These are phyloP conservation scores for Russula virescens DNA, from an alignment of 768 basidiomycete species.

Conservation along the genomic window DNA sequence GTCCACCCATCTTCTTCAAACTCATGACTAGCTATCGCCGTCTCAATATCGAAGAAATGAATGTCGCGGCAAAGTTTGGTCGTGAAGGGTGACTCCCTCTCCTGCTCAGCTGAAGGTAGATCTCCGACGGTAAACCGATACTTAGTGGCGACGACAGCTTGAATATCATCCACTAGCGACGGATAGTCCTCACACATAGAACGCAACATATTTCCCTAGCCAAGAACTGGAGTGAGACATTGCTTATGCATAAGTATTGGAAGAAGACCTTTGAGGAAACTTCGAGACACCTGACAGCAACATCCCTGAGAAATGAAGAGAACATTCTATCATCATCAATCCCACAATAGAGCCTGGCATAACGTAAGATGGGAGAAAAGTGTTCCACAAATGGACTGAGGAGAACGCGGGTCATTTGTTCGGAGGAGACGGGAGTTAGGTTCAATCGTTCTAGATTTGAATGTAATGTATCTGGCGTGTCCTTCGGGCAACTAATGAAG, in stretches of 20 bases:
- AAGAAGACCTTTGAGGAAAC: slow-evolving; percentile 44
- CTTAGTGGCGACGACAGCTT: slow-evolving; percentile 41
- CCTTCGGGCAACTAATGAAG: slow-evolving; percentile 38
- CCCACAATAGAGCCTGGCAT: slow-evolving; percentile 39
- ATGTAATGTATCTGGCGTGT: slow-evolving; percentile 27
- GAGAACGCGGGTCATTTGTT: slow-evolving; percentile 58
- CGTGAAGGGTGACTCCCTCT: slow-evolving; percentile 39
- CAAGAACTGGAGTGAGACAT: slow-evolving; percentile 20
- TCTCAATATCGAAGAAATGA: slow-evolving; percentile 2
- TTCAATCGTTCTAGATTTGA: slow-evolving; percentile 50
- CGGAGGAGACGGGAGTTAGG: slow-evolving; percentile 49
- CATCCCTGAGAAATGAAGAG: slow-evolving; percentile 48
- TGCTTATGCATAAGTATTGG: background rate
- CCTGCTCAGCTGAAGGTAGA: slow-evolving; percentile 50
- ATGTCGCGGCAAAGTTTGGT: slow-evolving; percentile 51
- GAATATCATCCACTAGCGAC: slow-evolving; percentile 39
- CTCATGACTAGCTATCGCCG: background rate
- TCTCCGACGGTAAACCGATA: slow-evolving; percentile 50
- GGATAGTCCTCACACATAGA: slow-evolving; percentile 47
- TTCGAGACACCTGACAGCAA: slow-evolving; percentile 53
- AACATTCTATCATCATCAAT: slow-evolving; percentile 38
- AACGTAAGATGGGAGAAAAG: slow-evolving; percentile 42
- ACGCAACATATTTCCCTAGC: slow-evolving; percentile 60
- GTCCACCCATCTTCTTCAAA: slow-evolving; percentile 3
- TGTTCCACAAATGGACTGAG: slow-evolving; percentile 66